phyloP scores from a whole-genome alignment of 257 asterid genomes.

The Solanum gracilifrons region DNA sequence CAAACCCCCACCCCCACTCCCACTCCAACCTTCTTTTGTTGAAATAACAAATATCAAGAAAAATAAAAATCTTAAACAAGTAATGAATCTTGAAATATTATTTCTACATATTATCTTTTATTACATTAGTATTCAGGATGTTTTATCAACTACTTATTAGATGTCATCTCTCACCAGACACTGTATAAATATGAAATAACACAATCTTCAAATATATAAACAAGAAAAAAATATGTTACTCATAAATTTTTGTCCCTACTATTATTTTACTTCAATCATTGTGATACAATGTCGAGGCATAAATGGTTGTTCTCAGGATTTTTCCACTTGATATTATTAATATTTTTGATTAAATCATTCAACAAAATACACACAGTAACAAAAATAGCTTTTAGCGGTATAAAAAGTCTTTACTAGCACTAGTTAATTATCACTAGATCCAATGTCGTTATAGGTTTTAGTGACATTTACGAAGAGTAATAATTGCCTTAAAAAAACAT shows the following conservation, averaged over 20 bases:
- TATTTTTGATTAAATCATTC: background rate
- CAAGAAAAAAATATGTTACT: background rate
- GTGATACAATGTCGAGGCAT: background rate
- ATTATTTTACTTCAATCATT: background rate
- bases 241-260: background rate
- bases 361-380: background rate
- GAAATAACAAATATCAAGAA: background rate
- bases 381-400: no score
- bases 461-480: no score
- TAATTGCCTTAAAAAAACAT: background rate
- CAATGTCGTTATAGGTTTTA: no score
- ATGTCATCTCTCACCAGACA: background rate
- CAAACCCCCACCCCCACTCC: background rate
- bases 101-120: background rate
- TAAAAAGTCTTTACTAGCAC: no score
- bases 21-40: background rate
- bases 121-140: background rate
- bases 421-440: no score
- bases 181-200: background rate
- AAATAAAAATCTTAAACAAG: background rate
- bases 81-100: background rate
- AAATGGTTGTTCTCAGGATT: background rate
- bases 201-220: background rate
- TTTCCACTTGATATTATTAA: background rate
- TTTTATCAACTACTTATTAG: background rate